A percentile compares a stretch with the other conserved stretches of the same genome.
These are phyloP conservation scores for Ambrosiella cleistominuta DNA, from an alignment of 2,329 filamentous ascomycete genomes.

Conservation along the genomic window DNA sequence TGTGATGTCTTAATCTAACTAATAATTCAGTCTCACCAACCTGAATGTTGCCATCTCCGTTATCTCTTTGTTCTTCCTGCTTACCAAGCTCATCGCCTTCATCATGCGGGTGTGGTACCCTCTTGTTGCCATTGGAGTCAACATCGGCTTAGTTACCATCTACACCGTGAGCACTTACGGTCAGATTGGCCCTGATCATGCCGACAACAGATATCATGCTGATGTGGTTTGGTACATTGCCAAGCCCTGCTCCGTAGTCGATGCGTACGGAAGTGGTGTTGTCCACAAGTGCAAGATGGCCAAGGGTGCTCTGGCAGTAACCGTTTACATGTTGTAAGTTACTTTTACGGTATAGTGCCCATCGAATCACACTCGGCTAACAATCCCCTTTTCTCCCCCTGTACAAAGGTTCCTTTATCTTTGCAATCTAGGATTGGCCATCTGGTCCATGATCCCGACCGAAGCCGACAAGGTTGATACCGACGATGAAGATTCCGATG, in stretches of 20 bases:
- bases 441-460: constrained; percentile 42
- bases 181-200: constrained; percentile 56
- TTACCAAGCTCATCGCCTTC: constrained; percentile 50
- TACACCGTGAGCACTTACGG: constrained; percentile 51
- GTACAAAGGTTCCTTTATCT: constrained; percentile 5
- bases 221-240: constrained; percentile 57
- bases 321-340: constrained; percentile 50
- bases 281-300: constrained; percentile 48
- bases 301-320: constrained; percentile 47
- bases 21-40: constrained; percentile 42
- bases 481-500: constrained; percentile 27
- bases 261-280: constrained; percentile 21
- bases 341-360: background rate
- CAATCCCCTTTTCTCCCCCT: constrained; percentile 2
- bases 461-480: constrained; percentile 30
- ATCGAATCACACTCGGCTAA: background rate
- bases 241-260: constrained; percentile 36
- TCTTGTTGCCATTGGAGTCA: constrained; percentile 40
- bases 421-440: constrained; percentile 26
- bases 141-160: constrained; percentile 38
- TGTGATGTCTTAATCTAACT: too few relatives aligned
- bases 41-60: constrained; percentile 65
- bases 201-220: constrained; percentile 44
- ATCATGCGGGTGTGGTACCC: constrained; percentile 58
- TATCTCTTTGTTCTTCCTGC: constrained; percentile 56